These are phyloP conservation scores for Capronia epimyces DNA, from an alignment of 2,329 filamentous ascomycete genomes.

Conservation along the genomic window DNA sequence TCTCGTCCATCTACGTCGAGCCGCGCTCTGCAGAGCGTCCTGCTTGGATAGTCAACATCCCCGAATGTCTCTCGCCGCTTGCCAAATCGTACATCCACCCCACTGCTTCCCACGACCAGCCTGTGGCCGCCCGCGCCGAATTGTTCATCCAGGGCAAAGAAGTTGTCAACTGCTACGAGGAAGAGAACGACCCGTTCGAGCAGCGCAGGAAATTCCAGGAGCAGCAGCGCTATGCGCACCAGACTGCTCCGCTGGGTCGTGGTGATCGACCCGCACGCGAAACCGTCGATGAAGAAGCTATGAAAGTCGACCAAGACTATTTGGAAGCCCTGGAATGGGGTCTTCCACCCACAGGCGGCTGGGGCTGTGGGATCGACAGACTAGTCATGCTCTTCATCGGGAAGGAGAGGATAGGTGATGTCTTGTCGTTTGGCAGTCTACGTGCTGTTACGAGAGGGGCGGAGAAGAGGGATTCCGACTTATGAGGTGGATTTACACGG, in stretches of 20 bases:
- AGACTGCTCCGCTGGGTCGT: conserved; percentile 30
- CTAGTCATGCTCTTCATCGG: conserved; percentile 87
- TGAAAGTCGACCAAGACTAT: conserved; percentile 70
- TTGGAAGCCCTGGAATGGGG: conserved; percentile 79
- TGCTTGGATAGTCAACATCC: conserved; percentile 84
- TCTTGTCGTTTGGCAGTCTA: conserved; percentile 81
- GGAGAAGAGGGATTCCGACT: conserved; percentile 9
- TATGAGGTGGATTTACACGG: too few relatives aligned
- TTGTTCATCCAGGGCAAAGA: conserved; percentile 76
- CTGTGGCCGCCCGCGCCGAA: conserved; percentile 75
- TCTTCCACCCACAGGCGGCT: conserved; percentile 90
- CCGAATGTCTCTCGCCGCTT: conserved; percentile 83
- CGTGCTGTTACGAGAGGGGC: conserved; percentile 43
- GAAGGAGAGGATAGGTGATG: conserved; percentile 72
- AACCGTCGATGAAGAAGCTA: conserved; percentile 43
- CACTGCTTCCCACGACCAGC: conserved; percentile 54
- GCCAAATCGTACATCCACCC: conserved; percentile 78
- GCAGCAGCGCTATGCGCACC: conserved; percentile 42
- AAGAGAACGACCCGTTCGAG: conserved; percentile 87
- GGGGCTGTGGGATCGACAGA: conserved; percentile 89
- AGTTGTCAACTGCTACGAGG: conserved; percentile 94
- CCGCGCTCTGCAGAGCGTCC: conserved; percentile 62
- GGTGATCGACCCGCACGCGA: conserved; percentile 26
- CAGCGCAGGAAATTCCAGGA: conserved; percentile 76
- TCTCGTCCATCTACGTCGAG: conserved; percentile 73